These are phyloP conservation scores for Apocynum venetum DNA, from an alignment of 257 asterid species.

Conservation along the genomic window DNA sequence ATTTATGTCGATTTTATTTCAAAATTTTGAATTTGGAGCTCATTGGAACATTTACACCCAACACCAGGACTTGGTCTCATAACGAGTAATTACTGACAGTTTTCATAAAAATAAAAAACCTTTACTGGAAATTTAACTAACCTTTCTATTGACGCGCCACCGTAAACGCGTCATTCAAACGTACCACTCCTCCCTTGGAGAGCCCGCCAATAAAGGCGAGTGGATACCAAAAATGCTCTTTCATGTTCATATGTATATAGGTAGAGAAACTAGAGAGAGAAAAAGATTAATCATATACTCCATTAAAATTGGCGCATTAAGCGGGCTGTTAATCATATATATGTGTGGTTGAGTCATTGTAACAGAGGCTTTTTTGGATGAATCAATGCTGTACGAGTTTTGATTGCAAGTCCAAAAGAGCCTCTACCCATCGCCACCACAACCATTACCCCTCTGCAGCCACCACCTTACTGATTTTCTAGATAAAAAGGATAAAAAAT, in stretches of 20 bases:
- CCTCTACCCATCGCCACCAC: slow-evolving; percentile 2
- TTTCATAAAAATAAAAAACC: no score
- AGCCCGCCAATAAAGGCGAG: slow-evolving; percentile 25
- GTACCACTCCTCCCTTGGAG: neutral
- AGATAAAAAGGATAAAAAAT: neutral
- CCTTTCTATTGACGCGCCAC: slow-evolving; percentile 7
- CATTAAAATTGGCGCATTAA: slow-evolving; percentile 15
- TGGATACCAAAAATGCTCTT: slow-evolving; percentile 6
- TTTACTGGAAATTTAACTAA: neutral
- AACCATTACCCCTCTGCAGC: neutral
- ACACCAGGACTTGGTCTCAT: no score
- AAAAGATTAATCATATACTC: neutral
- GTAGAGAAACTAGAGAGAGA: neutral
- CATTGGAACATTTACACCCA: no score
- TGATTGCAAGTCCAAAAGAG: slow-evolving; percentile 8
- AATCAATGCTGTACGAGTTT: neutral
- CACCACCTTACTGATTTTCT: neutral
- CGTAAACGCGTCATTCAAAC: neutral
- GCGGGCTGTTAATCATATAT: neutral
- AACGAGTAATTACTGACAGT: no score
- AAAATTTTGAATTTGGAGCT: no score
- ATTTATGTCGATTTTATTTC: no score
- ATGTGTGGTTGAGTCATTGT: neutral
- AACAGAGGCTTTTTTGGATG: slow-evolving; percentile 14
- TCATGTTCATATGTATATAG: neutral